These are phyloP conservation scores for Arachnomyces sp. DNA, from an alignment of 2,329 filamentous ascomycete genomes.

Conservation along the genomic window DNA sequence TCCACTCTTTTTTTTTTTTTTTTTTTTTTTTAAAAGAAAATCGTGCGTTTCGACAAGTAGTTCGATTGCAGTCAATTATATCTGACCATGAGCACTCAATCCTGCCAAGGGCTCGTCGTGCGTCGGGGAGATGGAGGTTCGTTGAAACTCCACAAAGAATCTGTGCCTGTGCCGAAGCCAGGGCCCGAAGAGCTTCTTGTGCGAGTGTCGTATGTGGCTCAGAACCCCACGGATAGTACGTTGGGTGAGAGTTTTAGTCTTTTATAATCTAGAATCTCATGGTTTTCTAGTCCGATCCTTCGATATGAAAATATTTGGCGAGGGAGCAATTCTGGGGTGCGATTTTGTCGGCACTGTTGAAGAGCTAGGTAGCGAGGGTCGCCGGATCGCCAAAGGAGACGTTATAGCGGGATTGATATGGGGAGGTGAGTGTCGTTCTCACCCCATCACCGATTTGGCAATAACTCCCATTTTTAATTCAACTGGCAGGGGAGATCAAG, in stretches of 20 bases:
- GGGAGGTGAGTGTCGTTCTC: conserved; percentile 17
- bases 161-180: background rate
- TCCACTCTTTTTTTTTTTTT: too few relatives aligned
- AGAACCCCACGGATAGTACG: conserved; percentile 19
- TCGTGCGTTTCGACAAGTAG: too few relatives aligned
- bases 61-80: too few relatives aligned
- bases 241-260: background rate
- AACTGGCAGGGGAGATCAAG: conserved; percentile 18
- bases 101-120: too few relatives aligned
- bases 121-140: too few relatives aligned
- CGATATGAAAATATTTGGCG: conserved; percentile 31
- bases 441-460: conserved; percentile 5
- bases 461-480: background rate
- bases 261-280: background rate
- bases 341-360: conserved; percentile 28
- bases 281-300: conserved; percentile 23
- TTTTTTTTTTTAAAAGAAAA: too few relatives aligned
- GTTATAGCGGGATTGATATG: conserved; percentile 25
- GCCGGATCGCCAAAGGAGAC: conserved; percentile 26
- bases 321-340: conserved; percentile 22
- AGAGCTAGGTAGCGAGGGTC: conserved; percentile 25
- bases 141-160: too few relatives aligned
- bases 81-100: too few relatives aligned
- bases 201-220: conserved; percentile 18
- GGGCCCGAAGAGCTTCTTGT: conserved; percentile 15